These are phyloP conservation scores for Pythium apleroticum DNA, from an alignment of 352 stramenopile genomes.

Conservation along the genomic window DNA sequence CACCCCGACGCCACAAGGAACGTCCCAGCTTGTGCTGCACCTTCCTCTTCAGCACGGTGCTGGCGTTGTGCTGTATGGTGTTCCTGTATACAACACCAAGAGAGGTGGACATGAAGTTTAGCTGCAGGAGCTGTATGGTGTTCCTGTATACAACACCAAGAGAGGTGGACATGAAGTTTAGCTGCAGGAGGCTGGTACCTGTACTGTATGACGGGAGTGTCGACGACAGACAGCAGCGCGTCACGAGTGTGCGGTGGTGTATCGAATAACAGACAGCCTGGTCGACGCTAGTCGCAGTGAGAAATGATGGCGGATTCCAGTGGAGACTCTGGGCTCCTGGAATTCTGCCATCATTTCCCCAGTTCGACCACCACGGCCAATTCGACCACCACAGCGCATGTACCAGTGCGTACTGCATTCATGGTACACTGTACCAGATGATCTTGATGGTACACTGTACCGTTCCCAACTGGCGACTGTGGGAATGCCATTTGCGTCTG, in stretches of 20 bases:
- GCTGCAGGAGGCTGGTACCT: background rate
- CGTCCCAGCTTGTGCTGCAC: background rate
- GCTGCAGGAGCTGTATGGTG: too few species aligned
- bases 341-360: too few species aligned
- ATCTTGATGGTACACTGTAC: conserved; percentile 7
- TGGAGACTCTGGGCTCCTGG: too few species aligned
- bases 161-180: background rate
- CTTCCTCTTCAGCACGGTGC: too few species aligned
- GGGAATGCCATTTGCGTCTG: background rate
- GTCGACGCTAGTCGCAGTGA: too few species aligned
- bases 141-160: too few species aligned
- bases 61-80: too few species aligned
- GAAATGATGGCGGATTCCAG: too few species aligned
- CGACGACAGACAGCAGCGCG: background rate
- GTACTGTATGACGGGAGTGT: background rate
- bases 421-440: conserved; percentile 5
- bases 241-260: background rate
- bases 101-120: background rate
- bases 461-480: conserved; percentile 8
- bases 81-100: too few species aligned
- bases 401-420: background rate
- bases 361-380: background rate
- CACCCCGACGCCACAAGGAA: background rate
- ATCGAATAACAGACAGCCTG: too few species aligned
- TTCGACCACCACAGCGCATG: background rate